phyloP scores from a whole-genome alignment of 179 eudicot species.

The Camellia oleifera region DNA sequence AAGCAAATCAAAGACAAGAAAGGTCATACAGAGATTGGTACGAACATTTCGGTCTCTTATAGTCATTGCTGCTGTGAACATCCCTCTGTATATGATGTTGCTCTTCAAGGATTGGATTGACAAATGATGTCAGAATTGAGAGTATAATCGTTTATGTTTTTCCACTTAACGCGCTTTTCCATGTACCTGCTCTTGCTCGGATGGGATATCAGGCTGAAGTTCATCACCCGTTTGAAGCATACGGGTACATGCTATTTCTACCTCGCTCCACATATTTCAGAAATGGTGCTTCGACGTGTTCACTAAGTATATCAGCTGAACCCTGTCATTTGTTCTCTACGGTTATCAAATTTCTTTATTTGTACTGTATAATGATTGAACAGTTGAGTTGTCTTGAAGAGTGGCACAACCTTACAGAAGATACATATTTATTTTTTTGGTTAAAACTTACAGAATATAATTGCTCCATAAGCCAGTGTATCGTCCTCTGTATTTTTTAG shows the following conservation, averaged over 20 bases:
- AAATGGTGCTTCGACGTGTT: neutral
- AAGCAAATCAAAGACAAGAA: constrained; percentile 38
- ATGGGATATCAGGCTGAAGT: neutral
- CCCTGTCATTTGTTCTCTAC: neutral
- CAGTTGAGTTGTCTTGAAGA: neutral
- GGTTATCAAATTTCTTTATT: neutral
- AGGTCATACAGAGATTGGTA: constrained; percentile 48
- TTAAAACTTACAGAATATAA: too few species aligned
- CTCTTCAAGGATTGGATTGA: constrained; percentile 90
- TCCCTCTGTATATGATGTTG: constrained; percentile 81
- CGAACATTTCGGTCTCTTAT: constrained; percentile 39
- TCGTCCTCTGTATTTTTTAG: too few species aligned
- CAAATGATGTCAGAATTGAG: constrained; percentile 25
- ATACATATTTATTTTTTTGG: too few species aligned
- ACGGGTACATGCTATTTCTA: neutral
- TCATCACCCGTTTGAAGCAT: neutral
- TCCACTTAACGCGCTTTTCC: neutral
- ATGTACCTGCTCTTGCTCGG: neutral
- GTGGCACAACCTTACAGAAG: too few species aligned
- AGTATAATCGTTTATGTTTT: neutral
- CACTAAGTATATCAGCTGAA: neutral
- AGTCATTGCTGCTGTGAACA: constrained; percentile 68
- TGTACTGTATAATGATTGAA: too few species aligned
- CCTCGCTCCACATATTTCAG: neutral
- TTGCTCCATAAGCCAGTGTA: too few species aligned